phyloP scores from a whole-genome alignment of 257 asterid species.

The Solanum chaucha region DNA sequence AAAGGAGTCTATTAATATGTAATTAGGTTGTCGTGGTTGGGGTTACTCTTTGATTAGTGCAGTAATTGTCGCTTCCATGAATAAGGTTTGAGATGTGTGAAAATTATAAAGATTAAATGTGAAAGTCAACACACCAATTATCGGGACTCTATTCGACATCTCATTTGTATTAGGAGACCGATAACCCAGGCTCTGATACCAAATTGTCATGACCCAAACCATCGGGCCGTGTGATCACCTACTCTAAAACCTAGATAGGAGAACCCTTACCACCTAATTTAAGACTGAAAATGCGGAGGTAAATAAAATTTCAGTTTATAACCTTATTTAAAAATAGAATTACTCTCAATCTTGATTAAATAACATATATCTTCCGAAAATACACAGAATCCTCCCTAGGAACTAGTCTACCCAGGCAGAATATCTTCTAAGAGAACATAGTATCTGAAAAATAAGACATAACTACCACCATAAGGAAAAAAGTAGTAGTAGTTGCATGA shows the following conservation, averaged over 20 bases:
- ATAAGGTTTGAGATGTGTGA: neutral
- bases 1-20: neutral
- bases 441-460: no score
- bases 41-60: neutral
- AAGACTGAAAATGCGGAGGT: neutral
- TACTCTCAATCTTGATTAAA: neutral
- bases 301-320: no score
- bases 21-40: neutral
- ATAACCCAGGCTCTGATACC: neutral
- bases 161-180: no score
- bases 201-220: neutral
- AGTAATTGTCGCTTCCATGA: neutral
- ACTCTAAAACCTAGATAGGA: neutral
- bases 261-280: neutral
- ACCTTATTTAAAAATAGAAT: no score
- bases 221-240: neutral
- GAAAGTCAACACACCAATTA: neutral
- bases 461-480: neutral
- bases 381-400: no score
- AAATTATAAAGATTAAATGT: no score
- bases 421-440: no score
- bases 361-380: no score
- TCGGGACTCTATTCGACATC: no score
- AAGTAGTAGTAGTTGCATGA: neutral
- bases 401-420: no score